phyloP scores from a whole-genome alignment of 129 eudicot species.

The Centella asiatica region DNA sequence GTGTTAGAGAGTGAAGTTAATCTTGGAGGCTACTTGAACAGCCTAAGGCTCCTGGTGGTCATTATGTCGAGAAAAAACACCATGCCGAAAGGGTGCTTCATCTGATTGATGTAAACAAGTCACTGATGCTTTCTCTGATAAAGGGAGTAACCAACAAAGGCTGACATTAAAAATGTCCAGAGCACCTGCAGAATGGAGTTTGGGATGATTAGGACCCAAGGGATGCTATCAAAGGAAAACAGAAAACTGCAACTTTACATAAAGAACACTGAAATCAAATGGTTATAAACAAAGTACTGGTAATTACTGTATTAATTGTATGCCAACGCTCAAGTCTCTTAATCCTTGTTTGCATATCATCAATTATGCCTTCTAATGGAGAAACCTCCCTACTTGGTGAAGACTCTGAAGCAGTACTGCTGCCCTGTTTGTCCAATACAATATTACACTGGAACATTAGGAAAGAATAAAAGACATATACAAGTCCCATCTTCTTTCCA shows the following conservation, averaged over 20 bases:
- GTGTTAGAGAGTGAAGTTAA: background rate
- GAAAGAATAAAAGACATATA: background rate
- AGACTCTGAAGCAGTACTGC: conserved; percentile 78
- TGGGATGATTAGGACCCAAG: background rate
- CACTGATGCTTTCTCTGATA: conserved; percentile 67
- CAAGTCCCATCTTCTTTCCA: too few species aligned
- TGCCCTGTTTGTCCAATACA: conserved; percentile 43
- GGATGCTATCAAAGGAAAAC: background rate
- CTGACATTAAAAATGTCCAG: conserved; percentile 94
- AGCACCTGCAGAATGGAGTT: conserved; percentile 46
- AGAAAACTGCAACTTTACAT: background rate
- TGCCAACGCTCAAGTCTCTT: conserved; percentile 89
- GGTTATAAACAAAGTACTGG: background rate
- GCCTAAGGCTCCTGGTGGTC: background rate
- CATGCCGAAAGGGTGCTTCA: background rate
- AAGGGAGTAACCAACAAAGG: conserved; percentile 88
- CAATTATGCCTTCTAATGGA: conserved; percentile 62
- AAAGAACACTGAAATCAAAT: background rate
- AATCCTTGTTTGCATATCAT: conserved; percentile 90
- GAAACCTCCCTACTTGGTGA: conserved; percentile 74
- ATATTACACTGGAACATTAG: conserved; percentile 5
- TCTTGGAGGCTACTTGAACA: too few species aligned
- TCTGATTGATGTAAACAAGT: conserved; percentile 13
- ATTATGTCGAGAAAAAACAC: background rate
- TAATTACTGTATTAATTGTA: conserved; percentile 71